Evolutionary conservation across 2,329 filamentous ascomycete species (phyloP), one percentile per base, ranked within the genome.

Genomic region (Ascochyta lentis): DNA sequence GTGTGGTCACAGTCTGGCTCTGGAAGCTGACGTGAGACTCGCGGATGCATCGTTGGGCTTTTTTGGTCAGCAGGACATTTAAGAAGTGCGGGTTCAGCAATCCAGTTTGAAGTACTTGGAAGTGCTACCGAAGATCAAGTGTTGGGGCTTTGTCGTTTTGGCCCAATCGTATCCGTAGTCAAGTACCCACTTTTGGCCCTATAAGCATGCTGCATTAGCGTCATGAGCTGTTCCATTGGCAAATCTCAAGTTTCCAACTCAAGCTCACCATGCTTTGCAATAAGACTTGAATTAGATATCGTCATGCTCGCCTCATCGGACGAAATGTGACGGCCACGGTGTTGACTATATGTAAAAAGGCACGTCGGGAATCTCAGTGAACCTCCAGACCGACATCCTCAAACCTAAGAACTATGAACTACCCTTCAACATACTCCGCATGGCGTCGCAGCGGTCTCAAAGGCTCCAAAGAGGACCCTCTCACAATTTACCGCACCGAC

Each of bases 1-100:
- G 59, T 75, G 73, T 52, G 71, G 72, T 6, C 72, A 74, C 48
- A 69, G 64, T 50, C 47, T 74, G 16, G 72, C 72, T 15, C 52
- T 74, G 50, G 71, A 58, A 31, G 55, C 55, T 42, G 55, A 58
- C 19, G 50, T 58, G 29, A 46, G 47, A 12, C 33, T 58, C 6
- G 55, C 46, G 5, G 38, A 58, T 58, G 49, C 49, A n/a, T 19
- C 55, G 15, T 5, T 58, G 27, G 50, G 45, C 1, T 58, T 58
- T 31, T 54, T 57, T 12, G 31, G 48, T 22, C 16, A 45, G 15
- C 15, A 44, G 31, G 23, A 27, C 39, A 12, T 29, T 2, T 6
- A 39, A 3, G 3, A 8, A 19, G 4, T 29, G 8, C 12, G 8
- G 27, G 8, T 1, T 29, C 1, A 29, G 12, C 3, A 29, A 10